Percentiles rank a stretch among this genome's conserved stretches.
Conservation (phyloP, 805 yeast genomes). For the Metschnikowia drakensbergensis region DNA sequence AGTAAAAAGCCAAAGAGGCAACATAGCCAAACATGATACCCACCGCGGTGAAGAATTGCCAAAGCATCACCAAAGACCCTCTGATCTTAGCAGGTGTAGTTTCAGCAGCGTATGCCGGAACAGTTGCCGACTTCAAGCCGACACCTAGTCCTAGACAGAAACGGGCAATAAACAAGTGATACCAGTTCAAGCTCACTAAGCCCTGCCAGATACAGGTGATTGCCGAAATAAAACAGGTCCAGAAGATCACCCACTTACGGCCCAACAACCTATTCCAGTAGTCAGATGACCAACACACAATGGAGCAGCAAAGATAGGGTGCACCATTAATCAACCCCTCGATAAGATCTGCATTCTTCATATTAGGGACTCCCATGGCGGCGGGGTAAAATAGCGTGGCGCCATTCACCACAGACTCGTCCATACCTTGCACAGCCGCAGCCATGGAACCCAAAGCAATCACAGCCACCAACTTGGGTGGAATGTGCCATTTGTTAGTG, state of each 20-base stretch:
- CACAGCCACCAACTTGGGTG: slow-evolving; percentile 47
- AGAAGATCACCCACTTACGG: slow-evolving; percentile 56
- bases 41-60: slow-evolving; percentile 75
- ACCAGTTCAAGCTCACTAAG: slow-evolving; percentile 52
- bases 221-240: slow-evolving; percentile 57
- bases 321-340: slow-evolving; percentile 62
- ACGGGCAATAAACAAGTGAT: slow-evolving; percentile 57
- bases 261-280: slow-evolving; percentile 50
- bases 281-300: slow-evolving; percentile 62
- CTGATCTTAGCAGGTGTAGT: slow-evolving; percentile 45
- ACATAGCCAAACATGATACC: slow-evolving; percentile 69
- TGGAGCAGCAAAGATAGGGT: slow-evolving; percentile 59
- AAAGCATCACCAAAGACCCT: slow-evolving; percentile 65
- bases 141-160: slow-evolving; percentile 60
- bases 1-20: slow-evolving; percentile 55
- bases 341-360: slow-evolving; percentile 49
- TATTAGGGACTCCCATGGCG: slow-evolving; percentile 44
- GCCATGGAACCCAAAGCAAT: slow-evolving; percentile 62
- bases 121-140: slow-evolving; percentile 65
- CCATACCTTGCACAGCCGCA: slow-evolving; percentile 75
- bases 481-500: slow-evolving; percentile 41
- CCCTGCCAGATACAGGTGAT: slow-evolving; percentile 68
- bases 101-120: slow-evolving; percentile 49
- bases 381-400: slow-evolving; percentile 59
- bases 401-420: slow-evolving; percentile 67